phyloP scores from a whole-genome alignment of 768 basidiomycete genomes.

The Fibroporia radiculosa region DNA sequence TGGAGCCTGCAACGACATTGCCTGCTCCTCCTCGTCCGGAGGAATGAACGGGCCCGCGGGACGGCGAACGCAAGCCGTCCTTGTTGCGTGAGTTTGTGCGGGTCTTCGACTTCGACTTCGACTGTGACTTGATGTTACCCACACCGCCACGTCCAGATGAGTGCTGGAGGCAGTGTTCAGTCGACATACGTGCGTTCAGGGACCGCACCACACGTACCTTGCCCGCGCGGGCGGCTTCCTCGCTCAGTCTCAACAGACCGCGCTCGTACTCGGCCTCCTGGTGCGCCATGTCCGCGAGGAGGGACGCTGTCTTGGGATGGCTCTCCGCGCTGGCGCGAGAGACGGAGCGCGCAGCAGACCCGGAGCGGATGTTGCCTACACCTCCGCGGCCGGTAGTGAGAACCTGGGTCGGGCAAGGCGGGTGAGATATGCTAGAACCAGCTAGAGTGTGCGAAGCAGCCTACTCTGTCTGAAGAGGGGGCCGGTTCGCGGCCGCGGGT shows the following conservation, averaged over 20 bases:
- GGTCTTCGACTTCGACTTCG: slow-evolving; percentile 19
- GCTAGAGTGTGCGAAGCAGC: not conserved
- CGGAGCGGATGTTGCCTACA: slow-evolving; percentile 77
- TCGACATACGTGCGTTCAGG: too few species aligned
- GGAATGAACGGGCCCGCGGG: slow-evolving; percentile 30
- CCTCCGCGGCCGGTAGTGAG: slow-evolving; percentile 73
- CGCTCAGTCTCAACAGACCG: slow-evolving; percentile 28
- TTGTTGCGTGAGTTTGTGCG: slow-evolving; percentile 39
- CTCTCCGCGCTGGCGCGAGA: slow-evolving; percentile 8
- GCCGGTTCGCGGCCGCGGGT: slow-evolving; percentile 57
- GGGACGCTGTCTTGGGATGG: slow-evolving; percentile 19
- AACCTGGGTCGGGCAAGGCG: slow-evolving; percentile 23
- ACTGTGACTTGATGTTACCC: slow-evolving; percentile 69
- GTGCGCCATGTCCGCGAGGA: slow-evolving; percentile 18
- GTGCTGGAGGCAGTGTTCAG: slow-evolving; percentile 29
- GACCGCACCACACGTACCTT: too few species aligned
- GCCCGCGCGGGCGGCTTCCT: slow-evolving; percentile 21
- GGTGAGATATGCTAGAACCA: slow-evolving; percentile 1
- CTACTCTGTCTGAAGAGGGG: slow-evolving; percentile 31
- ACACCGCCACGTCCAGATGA: slow-evolving; percentile 76
- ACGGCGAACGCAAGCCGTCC: slow-evolving; percentile 40
- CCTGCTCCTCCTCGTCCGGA: slow-evolving; percentile 60
- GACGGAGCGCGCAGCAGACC: slow-evolving; percentile 44
- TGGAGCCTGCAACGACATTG: slow-evolving; percentile 36
- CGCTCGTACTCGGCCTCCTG: slow-evolving; percentile 26